A percentile compares a stretch with the other conserved stretches of the same genome.
Conservation (phyloP, 805 yeast species). For the Barnettozyma sucrosica region DNA sequence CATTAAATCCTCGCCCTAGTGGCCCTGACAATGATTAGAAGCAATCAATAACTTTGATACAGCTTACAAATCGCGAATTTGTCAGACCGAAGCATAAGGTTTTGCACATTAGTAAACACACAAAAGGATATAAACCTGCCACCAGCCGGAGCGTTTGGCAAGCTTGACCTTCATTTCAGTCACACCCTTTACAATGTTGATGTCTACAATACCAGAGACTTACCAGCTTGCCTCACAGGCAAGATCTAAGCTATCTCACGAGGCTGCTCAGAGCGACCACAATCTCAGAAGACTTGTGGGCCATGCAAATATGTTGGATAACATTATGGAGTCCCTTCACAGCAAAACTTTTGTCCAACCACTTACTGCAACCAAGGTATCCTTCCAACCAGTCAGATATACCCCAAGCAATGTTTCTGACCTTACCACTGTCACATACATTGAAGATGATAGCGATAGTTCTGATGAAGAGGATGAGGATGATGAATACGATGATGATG, state of each 20-base stretch:
- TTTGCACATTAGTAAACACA: slow-evolving; percentile 2
- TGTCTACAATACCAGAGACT: slow-evolving; percentile 21
- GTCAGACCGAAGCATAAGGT: background rate
- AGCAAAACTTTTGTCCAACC: slow-evolving; percentile 10
- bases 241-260: slow-evolving; percentile 22
- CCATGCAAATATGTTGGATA: slow-evolving; percentile 25
- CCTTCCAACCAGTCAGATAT: slow-evolving; percentile 8
- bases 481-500: slow-evolving; percentile 6
- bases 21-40: background rate
- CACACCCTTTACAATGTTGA: slow-evolving; percentile 5
- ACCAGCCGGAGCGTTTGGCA: background rate
- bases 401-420: slow-evolving; percentile 4
- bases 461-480: slow-evolving; percentile 17
- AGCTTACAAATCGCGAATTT: background rate
- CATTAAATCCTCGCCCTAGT: background rate
- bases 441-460: slow-evolving; percentile 13
- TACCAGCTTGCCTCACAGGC: slow-evolving; percentile 23
- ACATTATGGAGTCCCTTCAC: slow-evolving; percentile 22
- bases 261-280: slow-evolving; percentile 23
- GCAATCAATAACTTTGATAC: background rate
- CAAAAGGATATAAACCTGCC: background rate
- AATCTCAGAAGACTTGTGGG: slow-evolving; percentile 21
- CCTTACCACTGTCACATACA: slow-evolving; percentile 9
- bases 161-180: background rate
- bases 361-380: slow-evolving; percentile 5